phyloP scores from a whole-genome alignment of 2,329 filamentous ascomycete genomes.

The Domatiomyces globalis region DNA sequence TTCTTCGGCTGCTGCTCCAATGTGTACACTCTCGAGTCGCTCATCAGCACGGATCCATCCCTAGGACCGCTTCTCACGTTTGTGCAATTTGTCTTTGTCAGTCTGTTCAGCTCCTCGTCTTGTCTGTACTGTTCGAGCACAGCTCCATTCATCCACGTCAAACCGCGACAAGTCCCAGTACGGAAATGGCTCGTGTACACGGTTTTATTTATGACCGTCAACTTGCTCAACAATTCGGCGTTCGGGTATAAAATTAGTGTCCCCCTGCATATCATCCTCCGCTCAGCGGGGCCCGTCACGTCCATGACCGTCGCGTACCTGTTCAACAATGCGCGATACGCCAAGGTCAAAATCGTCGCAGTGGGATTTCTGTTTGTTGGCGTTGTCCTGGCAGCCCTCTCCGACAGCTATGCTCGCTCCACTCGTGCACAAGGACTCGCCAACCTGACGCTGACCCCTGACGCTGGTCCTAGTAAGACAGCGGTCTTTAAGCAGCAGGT shows the following conservation, averaged over 20 bases:
- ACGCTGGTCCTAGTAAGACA: constrained; percentile 3
- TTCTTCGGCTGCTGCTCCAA: constrained; percentile 94
- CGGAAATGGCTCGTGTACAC: constrained; percentile 80
- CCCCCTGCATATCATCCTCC: constrained; percentile 88
- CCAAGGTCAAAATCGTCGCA: constrained; percentile 61
- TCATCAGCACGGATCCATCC: constrained; percentile 76
- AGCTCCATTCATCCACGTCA: constrained; percentile 57
- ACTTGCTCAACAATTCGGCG: constrained; percentile 92
- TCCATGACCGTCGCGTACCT: constrained; percentile 84
- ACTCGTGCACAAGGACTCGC: constrained; percentile 37
- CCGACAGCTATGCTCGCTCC: constrained; percentile 54
- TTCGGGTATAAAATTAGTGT: constrained; percentile 96
- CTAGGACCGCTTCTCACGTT: constrained; percentile 79
- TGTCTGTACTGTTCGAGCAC: constrained; percentile 19
- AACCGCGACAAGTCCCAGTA: constrained; percentile 65
- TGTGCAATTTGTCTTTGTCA: constrained; percentile 74
- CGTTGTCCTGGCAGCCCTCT: constrained; percentile 76
- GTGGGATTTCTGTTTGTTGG: constrained; percentile 74
- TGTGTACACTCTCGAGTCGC: constrained; percentile 90
- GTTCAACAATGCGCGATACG: constrained; percentile 66
- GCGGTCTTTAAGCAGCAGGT: constrained; percentile 31
- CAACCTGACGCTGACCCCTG: constrained; percentile 16
- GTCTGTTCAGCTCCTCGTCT: constrained; percentile 45
- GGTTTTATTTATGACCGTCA: constrained; percentile 79
- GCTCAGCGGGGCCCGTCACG: constrained; percentile 88